Evolutionary conservation across 495 filamentous ascomycete genomes (phyloP).

Genomic region (Eremomyces bilateralis): DNA sequence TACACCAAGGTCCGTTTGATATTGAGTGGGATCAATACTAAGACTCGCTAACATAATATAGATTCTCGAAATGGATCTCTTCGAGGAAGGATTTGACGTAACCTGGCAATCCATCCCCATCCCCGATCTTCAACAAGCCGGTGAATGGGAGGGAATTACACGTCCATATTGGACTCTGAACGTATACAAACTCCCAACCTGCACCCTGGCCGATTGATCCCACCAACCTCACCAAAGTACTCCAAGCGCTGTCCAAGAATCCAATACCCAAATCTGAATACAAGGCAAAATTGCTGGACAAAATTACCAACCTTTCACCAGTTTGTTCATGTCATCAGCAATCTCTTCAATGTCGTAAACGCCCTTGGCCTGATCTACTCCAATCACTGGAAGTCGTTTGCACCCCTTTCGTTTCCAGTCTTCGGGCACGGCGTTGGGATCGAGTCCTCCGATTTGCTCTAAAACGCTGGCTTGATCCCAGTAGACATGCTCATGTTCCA

Average conservation of each 20-base stretch:
- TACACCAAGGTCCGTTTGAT: slow-evolving; percentile 40
- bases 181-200: slow-evolving; percentile 46
- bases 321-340: slow-evolving; percentile 12
- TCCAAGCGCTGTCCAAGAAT: too few species aligned
- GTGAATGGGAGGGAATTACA: slow-evolving; percentile 68
- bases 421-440: slow-evolving; percentile 17
- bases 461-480: slow-evolving; percentile 21
- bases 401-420: slow-evolving; percentile 13
- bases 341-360: too few species aligned
- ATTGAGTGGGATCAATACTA: neutral
- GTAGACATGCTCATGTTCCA: slow-evolving; percentile 20
- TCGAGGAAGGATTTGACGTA: slow-evolving; percentile 76
- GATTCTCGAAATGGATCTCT: slow-evolving; percentile 77
- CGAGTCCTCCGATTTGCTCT: slow-evolving; percentile 17
- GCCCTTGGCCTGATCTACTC: slow-evolving; percentile 13
- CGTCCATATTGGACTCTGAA: slow-evolving; percentile 74
- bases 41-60: slow-evolving; percentile 2
- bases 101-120: slow-evolving; percentile 65
- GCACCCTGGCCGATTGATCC: slow-evolving; percentile 13
- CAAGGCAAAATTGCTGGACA: too few species aligned
- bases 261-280: too few species aligned
- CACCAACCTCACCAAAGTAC: too few species aligned
- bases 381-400: slow-evolving; percentile 14
- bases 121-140: slow-evolving; percentile 31
- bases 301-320: slow-evolving; percentile 9